Evolutionary conservation across 345 rosid species (phyloP).

Genomic region (Pistacia vera): DNA sequence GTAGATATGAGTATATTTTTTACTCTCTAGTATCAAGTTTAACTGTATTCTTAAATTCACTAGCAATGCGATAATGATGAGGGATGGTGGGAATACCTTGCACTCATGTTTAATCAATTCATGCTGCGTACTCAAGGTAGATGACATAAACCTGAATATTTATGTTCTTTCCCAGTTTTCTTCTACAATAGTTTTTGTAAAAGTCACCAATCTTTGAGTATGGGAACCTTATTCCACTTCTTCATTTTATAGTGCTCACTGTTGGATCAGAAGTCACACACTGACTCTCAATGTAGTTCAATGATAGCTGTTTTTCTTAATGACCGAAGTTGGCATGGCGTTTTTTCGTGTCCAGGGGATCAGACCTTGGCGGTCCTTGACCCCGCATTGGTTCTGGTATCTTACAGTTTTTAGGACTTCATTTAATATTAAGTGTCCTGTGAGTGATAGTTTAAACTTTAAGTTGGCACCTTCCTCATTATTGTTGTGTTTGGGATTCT

Average conservation of each 20-base stretch:
- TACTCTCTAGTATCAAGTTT: constrained; percentile 69
- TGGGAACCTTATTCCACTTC: constrained; percentile 30
- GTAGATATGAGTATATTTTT: constrained; percentile 50
- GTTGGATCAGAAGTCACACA: constrained; percentile 12
- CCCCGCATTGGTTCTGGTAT: constrained; percentile 13
- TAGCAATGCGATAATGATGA: constrained; percentile 98
- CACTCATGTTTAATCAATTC: constrained; percentile 98
- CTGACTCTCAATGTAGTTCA: constrained; percentile 14
- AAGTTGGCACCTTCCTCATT: constrained; percentile 18
- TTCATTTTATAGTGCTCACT: constrained; percentile 19
- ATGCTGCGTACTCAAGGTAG: constrained; percentile 88
- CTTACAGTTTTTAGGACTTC: constrained; percentile 18
- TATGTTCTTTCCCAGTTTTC: constrained; percentile 39
- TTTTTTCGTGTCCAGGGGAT: constrained; percentile 20
- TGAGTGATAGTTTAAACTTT: constrained; percentile 20
- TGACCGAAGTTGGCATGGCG: constrained; percentile 18
- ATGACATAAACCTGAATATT: constrained; percentile 77
- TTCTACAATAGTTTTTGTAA: constrained; percentile 35
- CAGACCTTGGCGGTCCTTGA: constrained; percentile 11
- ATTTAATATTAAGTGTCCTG: constrained; percentile 20
- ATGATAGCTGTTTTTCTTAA: constrained; percentile 12
- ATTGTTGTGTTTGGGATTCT: constrained; percentile 21
- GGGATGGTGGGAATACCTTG: constrained; percentile 93
- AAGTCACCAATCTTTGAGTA: constrained; percentile 31
- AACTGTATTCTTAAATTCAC: constrained; percentile 93